Base-by-base conservation (phyloP, 2,329 filamentous ascomycete genomes). In the Neopestalotiopsis clavispora region DNA sequence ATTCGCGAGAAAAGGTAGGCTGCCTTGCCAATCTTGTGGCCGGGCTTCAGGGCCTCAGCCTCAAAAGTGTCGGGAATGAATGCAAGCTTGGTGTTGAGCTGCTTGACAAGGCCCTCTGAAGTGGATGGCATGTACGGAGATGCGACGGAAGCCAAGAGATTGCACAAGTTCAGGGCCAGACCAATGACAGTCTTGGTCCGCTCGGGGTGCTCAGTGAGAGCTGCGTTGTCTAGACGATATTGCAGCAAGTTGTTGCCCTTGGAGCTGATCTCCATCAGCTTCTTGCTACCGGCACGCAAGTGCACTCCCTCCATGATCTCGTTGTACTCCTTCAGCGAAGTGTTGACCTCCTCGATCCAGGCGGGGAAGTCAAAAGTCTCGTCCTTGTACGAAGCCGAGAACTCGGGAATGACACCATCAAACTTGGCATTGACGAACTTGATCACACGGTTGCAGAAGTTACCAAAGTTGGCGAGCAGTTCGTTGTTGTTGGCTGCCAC, bases 371-470 rank as follows among this genome's bases (percentile, higher is more conserved):
- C 82, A 66, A 87, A 82, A 14, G 82, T 84, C 69, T 87, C 85
- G 67, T 90, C 86, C 17, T 82, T 86, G 77, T 91, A 89, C 71
- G 80, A 78, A 42, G 84, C 81, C 70, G 79, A 80, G 72, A 84
- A 87, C 69, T 91, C 89, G 14, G 93, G 92, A 10, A 95, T 85
- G 34, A 89, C 84, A 67, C 89, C 88, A 69, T 90, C 89, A 78
- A 93, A 92, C 80, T 94, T 94, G 75, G 91, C 86, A 80, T 94
- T 90, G 79, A 91, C 87, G 78, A 94, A 92, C 82, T 94, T 94
- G 81, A 94, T 84, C 34, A 92, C 85, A 67, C 91, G 87, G 80
- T 93, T 92, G 78, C 92, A 90, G 74, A 94, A 89, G 76, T 89
- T 89, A 73, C 90, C 87, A 69, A 90, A 87, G 77, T 90, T 90